Conservation (phyloP, 2,329 filamentous ascomycete genomes). For the Leptographium wingfieldii region DNA sequence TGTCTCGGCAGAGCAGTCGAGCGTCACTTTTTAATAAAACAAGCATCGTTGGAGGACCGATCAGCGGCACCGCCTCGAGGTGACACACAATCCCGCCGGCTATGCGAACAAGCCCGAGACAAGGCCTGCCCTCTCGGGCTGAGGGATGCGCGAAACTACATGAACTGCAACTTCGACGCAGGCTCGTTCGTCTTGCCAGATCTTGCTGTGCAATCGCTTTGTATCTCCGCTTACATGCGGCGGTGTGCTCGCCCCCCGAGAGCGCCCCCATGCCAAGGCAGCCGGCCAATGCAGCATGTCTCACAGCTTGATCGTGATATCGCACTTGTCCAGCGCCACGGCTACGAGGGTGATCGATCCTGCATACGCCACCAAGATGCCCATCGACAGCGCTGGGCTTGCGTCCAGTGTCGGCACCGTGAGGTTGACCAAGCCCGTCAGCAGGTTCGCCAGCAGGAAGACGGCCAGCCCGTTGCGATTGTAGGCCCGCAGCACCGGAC, state of each 20-base stretch:
- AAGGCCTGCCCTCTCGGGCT: neutral
- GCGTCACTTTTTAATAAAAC: neutral
- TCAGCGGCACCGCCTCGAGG: neutral
- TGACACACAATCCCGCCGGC: neutral
- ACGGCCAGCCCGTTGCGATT: conserved; percentile 80
- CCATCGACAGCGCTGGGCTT: conserved; percentile 52
- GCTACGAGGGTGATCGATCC: conserved; percentile 54
- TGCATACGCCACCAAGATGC: conserved; percentile 62
- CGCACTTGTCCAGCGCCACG: conserved; percentile 48
- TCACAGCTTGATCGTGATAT: conserved; percentile 61
- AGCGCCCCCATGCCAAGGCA: neutral
- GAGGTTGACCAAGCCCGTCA: conserved; percentile 85
- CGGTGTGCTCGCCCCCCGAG: too few relatives aligned
- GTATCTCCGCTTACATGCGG: neutral
- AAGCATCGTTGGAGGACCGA: neutral
- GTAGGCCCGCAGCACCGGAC: conserved; percentile 65
- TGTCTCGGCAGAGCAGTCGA: neutral
- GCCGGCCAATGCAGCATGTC: neutral
- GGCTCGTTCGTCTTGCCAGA: neutral
- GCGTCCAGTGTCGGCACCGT: conserved; percentile 70
- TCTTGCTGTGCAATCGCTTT: neutral
- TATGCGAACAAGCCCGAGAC: neutral
- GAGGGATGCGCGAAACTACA: neutral
- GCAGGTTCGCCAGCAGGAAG: conserved; percentile 77
- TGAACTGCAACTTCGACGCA: neutral